These are phyloP conservation scores for Didymella lethalis DNA, from an alignment of 2,329 filamentous ascomycete genomes.

Conservation along the genomic window DNA sequence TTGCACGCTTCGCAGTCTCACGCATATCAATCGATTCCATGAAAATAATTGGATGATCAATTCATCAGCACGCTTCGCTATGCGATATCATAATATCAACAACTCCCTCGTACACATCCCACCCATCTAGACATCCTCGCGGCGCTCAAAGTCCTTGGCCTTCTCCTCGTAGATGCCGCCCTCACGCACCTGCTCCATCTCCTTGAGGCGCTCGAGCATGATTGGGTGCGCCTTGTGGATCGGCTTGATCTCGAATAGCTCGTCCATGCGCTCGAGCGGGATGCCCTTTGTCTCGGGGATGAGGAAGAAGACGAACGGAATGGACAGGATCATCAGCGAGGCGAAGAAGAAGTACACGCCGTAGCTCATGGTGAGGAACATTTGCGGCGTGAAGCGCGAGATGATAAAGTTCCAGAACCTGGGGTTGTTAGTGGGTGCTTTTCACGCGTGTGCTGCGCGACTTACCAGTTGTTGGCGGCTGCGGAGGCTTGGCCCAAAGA, in stretches of 20 bases:
- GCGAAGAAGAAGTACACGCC: slow-evolving; percentile 59
- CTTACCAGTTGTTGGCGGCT: slow-evolving; percentile 70
- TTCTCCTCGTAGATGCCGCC: slow-evolving; percentile 22
- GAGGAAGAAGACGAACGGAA: slow-evolving; percentile 57
- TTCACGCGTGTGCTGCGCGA: too few relatives aligned
- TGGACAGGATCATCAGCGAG: slow-evolving; percentile 55
- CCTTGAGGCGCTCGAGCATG: slow-evolving; percentile 50
- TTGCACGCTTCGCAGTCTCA: too few relatives aligned
- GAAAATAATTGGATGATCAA: too few relatives aligned
- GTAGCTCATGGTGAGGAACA: slow-evolving; percentile 59
- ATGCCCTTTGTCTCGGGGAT: slow-evolving; percentile 56
- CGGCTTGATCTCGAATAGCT: slow-evolving; percentile 56
- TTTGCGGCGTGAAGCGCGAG: slow-evolving; percentile 71
- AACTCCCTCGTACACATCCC: too few relatives aligned
- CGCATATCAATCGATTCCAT: too few relatives aligned
- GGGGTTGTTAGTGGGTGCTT: too few relatives aligned
- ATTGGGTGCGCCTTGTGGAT: slow-evolving; percentile 50
- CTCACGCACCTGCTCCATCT: slow-evolving; percentile 44
- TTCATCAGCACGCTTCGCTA: too few relatives aligned
- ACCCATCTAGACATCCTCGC: slow-evolving; percentile 13
- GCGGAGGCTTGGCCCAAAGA: slow-evolving; percentile 73
- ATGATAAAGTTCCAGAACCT: slow-evolving; percentile 73
- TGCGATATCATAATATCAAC: too few relatives aligned
- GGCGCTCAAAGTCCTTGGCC: slow-evolving; percentile 17
- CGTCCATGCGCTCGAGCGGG: slow-evolving; percentile 57